Conservation (phyloP, 169 alveolate genomes). For the Eimeria falciformis region DNA sequence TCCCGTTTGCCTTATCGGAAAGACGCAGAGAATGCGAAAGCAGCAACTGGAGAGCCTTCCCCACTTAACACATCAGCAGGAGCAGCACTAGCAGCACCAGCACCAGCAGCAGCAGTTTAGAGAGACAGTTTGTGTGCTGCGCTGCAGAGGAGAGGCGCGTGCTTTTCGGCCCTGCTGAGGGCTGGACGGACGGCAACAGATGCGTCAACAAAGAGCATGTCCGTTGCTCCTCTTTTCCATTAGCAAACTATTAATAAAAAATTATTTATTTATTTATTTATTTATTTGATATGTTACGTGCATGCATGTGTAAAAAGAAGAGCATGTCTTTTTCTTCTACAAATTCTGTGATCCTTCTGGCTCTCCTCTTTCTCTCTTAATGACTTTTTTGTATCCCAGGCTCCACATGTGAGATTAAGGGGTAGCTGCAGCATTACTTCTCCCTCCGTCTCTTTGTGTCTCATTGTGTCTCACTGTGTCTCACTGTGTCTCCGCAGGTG, state of each 20-base stretch:
- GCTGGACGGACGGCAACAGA: conserved; percentile 59
- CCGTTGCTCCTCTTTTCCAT: neutral
- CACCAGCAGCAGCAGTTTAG: neutral
- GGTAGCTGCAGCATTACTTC: neutral
- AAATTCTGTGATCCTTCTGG: too few species aligned
- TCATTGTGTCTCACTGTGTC: neutral
- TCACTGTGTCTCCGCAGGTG: neutral
- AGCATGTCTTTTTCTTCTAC: neutral
- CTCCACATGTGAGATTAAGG: neutral
- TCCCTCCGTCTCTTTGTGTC: neutral
- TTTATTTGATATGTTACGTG: neutral
- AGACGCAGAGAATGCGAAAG: neutral
- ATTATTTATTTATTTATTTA: neutral
- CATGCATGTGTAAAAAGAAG: neutral
- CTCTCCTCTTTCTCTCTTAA: too few species aligned
- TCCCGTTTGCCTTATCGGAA: too few species aligned
- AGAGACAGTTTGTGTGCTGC: neutral
- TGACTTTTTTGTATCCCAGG: neutral
- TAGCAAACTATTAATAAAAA: neutral
- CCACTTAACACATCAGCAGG: too few species aligned
- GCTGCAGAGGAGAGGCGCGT: conserved; percentile 56
- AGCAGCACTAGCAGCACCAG: conserved; percentile 14
- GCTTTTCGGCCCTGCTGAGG: conserved; percentile 28
- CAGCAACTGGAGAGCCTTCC: neutral
- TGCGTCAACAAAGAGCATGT: conserved; percentile 62